Base-by-base conservation (phyloP, 148 eudicot genomes). In the Heliamphora exappendiculata region DNA sequence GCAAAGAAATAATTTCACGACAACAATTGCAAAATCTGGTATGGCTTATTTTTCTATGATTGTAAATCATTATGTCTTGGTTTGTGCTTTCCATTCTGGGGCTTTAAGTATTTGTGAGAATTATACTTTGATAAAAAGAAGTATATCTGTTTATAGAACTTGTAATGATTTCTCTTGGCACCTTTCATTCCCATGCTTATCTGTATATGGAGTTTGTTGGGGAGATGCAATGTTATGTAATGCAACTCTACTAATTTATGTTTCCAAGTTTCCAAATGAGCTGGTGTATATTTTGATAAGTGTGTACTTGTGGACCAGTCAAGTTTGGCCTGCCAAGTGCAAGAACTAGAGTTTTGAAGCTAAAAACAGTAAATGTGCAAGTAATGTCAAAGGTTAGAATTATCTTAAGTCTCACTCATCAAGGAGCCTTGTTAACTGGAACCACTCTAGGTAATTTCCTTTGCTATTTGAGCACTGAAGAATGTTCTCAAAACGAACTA, bases 1-100 rank as follows among this genome's bases (percentile, higher is more conserved):
- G 73, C 78, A 76, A 70, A 72, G 83, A 84, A 72, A 73, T 72
- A 39, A 79, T 86, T 54, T 44, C 82, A n/a, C 59, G 78, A 67
- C 13, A 79, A 57, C 74, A 86, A 70, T 74, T 88, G 79, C 84
- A 80, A 19, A 59, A 60, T 60, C 76, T 82, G 85, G 91, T 88
- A 75, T 65, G 37, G 7, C 36, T 65, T 66, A 58, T 74, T 28
- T 60, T 60, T 70, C 20, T 58, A 7, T 44, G 51, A 50, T 72
- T 44, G 50, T 44, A n/a, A 54, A 14, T 45, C 29, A 12, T 29
- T 53, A 16, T 20, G 33, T 45, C 4, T 17, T 2, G 7, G 24
- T 64, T 3, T 31, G 2, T 71, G 28, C 26, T 20, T 49, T 51
- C 24, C 28, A 5, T 22, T n/a, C 54, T 72, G 34, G 62, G 59